A percentile compares a stretch with the other conserved stretches of the same genome.
phyloP scores from a whole-genome alignment of 495 filamentous ascomycete genomes.

The Penicillium bialowiezense region DNA sequence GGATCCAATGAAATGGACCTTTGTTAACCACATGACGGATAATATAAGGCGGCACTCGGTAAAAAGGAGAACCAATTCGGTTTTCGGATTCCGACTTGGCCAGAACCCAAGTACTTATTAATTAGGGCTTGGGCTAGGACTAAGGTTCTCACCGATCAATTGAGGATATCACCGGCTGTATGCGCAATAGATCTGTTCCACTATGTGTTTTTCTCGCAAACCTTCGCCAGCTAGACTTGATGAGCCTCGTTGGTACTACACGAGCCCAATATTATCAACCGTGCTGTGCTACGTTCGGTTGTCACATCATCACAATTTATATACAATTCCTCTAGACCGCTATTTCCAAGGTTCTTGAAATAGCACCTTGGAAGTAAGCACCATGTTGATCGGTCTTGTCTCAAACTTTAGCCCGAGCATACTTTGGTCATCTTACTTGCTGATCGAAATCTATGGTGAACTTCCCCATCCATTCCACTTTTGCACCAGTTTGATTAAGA shows the following conservation, averaged over 20 bases:
- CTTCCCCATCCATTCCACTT: too few species aligned
- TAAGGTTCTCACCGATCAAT: constrained; percentile 5
- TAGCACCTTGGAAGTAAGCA: too few species aligned
- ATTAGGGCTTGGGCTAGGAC: constrained; percentile 3
- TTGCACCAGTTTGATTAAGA: too few species aligned
- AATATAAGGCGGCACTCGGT: background rate
- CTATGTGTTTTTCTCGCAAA: background rate
- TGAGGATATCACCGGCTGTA: background rate
- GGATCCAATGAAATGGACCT: constrained; percentile 5
- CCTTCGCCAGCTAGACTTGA: background rate
- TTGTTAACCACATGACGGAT: constrained; percentile 5
- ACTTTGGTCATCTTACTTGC: too few species aligned
- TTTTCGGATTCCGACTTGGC: background rate
- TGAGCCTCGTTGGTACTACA: background rate
- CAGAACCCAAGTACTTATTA: background rate
- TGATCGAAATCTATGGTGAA: too few species aligned
- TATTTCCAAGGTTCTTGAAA: background rate
- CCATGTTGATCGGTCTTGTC: too few species aligned
- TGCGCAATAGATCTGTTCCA: background rate
- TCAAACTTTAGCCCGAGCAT: too few species aligned
- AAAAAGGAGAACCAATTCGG: constrained; percentile 2
- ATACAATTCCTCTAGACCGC: background rate
- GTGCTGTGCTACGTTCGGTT: background rate
- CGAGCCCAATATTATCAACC: background rate
- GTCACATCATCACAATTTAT: background rate